Evolutionary conservation across 2,329 filamentous ascomycete species (phyloP).

Genomic region (Botrytis paeoniae): DNA sequence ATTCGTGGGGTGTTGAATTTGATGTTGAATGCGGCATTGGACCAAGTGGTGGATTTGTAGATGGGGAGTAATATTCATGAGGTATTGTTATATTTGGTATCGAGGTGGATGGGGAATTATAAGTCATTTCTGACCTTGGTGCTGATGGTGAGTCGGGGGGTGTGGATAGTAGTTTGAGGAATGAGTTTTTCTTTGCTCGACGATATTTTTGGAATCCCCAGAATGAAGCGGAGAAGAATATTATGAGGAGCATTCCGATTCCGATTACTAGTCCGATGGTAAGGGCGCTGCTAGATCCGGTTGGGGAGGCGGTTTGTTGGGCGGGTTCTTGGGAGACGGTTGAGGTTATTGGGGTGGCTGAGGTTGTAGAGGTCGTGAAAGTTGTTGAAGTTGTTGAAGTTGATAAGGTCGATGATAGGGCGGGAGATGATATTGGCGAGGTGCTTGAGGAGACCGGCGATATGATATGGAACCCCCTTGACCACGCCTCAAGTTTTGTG

Average conservation of each 20-base stretch:
- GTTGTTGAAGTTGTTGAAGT: background rate
- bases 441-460: background rate
- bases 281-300: background rate
- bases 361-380: too few species aligned
- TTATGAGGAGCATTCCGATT: background rate
- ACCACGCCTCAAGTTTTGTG: background rate
- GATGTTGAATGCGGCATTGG: background rate
- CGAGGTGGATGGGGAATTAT: background rate
- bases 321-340: background rate
- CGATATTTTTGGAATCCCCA: constrained; percentile 1
- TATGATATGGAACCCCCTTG: background rate
- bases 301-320: background rate
- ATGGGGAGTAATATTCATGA: background rate
- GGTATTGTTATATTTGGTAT: rapidly evolving
- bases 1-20: background rate
- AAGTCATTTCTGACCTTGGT: background rate
- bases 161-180: background rate
- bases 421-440: background rate
- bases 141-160: background rate
- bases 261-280: background rate
- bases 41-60: background rate
- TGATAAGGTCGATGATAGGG: background rate
- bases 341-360: background rate
- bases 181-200: background rate
- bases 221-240: background rate